phyloP scores from a whole-genome alignment of 2,329 filamentous ascomycete genomes.

The Epichloe sibirici region DNA sequence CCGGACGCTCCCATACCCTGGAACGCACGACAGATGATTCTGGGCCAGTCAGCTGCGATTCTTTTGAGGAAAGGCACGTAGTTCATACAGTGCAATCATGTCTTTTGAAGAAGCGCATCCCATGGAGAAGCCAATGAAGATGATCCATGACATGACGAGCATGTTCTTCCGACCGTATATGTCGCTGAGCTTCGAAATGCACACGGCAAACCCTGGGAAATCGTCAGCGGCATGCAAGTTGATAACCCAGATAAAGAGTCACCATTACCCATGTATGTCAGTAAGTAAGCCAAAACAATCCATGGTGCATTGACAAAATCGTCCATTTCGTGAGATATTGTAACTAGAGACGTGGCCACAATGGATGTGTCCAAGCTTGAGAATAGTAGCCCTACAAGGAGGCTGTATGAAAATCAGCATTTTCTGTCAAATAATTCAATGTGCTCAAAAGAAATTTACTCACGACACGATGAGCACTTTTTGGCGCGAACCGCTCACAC shows the following conservation, averaged over 20 bases:
- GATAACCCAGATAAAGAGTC: background rate
- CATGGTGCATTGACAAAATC: conserved; percentile 41
- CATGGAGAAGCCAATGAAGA: conserved; percentile 44
- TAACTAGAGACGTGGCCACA: conserved; percentile 44
- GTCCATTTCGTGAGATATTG: conserved; percentile 38
- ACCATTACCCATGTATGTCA: conserved; percentile 40
- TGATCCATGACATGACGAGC: conserved; percentile 36
- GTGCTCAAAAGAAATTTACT: background rate
- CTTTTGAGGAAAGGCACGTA: background rate
- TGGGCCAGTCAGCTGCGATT: conserved; percentile 18
- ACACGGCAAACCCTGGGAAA: conserved; percentile 38
- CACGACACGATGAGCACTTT: conserved; percentile 25
- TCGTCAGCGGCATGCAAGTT: conserved; percentile 4
- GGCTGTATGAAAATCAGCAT: conserved; percentile 18
- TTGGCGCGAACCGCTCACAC: conserved; percentile 13
- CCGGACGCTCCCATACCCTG: conserved; percentile 51
- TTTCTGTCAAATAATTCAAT: background rate
- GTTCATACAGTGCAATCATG: conserved; percentile 38
- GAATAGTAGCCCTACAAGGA: conserved; percentile 41
- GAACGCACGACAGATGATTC: conserved; percentile 45
- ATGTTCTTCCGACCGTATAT: conserved; percentile 43
- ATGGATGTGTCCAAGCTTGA: conserved; percentile 47
- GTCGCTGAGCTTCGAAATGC: conserved; percentile 46
- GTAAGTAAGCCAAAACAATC: conserved; percentile 42
- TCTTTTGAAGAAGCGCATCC: conserved; percentile 37